Percentiles rank a stretch among this genome's conserved stretches.
Evolutionary conservation across 1,284 basidiomycete genomes (phyloP).

Genomic region (Sanghuangporus weigelae): DNA sequence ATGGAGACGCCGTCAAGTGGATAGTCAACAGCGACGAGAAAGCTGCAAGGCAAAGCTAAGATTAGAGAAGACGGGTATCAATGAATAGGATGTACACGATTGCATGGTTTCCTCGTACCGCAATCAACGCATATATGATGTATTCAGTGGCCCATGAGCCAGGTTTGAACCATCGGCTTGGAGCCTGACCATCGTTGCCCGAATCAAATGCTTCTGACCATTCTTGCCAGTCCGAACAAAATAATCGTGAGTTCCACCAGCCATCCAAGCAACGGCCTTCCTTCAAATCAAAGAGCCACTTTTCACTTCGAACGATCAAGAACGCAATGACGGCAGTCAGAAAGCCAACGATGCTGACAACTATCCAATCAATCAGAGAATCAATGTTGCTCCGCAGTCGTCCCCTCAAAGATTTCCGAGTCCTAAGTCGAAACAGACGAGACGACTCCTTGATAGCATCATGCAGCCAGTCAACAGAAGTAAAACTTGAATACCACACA

Average conservation of each 20-base stretch:
- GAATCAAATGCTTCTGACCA: slow-evolving; percentile 58
- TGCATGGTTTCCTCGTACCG: slow-evolving; percentile 44
- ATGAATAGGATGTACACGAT: neutral
- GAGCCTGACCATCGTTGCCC: slow-evolving; percentile 21
- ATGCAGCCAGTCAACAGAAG: slow-evolving; percentile 87
- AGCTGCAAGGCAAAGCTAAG: slow-evolving; percentile 66
- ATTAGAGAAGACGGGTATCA: slow-evolving; percentile 1
- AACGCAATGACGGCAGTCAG: slow-evolving; percentile 84
- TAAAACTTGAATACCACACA: slow-evolving; percentile 88
- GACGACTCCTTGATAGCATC: slow-evolving; percentile 89
- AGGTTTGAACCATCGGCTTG: slow-evolving; percentile 22
- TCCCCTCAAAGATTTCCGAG: slow-evolving; percentile 67
- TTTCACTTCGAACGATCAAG: slow-evolving; percentile 81
- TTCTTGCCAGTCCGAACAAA: slow-evolving; percentile 74
- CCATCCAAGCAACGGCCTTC: slow-evolving; percentile 77
- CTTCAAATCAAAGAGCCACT: slow-evolving; percentile 91
- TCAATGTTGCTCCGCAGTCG: slow-evolving; percentile 69
- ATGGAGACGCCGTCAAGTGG: slow-evolving; percentile 81
- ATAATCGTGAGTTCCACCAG: slow-evolving; percentile 75
- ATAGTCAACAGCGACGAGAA: slow-evolving; percentile 79
- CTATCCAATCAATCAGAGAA: slow-evolving; percentile 84
- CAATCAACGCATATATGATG: slow-evolving; percentile 67
- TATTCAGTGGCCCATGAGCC: slow-evolving; percentile 58
- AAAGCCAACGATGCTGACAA: slow-evolving; percentile 85
- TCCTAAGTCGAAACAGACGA: slow-evolving; percentile 66